Evolutionary conservation across 2,329 filamentous ascomycete species (phyloP).

Genomic region (Colletotrichum sp.): DNA sequence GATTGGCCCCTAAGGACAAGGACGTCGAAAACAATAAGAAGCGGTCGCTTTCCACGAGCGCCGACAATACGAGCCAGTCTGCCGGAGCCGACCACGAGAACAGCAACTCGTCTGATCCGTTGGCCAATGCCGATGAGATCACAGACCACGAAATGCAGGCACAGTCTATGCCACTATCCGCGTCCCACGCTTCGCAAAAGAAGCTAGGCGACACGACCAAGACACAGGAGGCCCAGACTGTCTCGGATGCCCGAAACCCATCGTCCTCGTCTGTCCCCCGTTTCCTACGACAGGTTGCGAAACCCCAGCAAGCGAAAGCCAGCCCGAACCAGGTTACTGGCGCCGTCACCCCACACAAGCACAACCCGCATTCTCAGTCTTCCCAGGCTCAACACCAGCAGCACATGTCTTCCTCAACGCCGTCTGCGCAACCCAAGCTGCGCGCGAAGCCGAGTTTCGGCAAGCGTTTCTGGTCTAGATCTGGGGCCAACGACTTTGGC

Average conservation of each 20-base stretch:
- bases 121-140: background rate
- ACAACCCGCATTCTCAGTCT: background rate
- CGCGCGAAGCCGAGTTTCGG: conserved; percentile 16
- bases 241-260: background rate
- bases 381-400: background rate
- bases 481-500: conserved; percentile 18
- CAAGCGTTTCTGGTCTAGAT: conserved; percentile 20
- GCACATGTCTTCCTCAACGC: background rate
- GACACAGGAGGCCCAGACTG: background rate
- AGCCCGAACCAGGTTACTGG: background rate
- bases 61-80: background rate
- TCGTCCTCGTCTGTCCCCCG: background rate
- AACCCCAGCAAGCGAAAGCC: background rate
- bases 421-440: background rate
- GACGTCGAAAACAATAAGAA: conserved; percentile 1
- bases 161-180: background rate
- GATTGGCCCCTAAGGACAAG: conserved; percentile 5
- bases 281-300: background rate
- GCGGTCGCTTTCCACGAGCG: background rate
- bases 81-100: background rate
- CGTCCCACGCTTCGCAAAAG: background rate
- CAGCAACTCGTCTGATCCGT: background rate
- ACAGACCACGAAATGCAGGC: background rate
- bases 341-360: background rate
- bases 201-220: background rate